Evolutionary conservation across 192 early-diverging fungal species (phyloP).

Genomic region (Haplosporangium gracile): DNA sequence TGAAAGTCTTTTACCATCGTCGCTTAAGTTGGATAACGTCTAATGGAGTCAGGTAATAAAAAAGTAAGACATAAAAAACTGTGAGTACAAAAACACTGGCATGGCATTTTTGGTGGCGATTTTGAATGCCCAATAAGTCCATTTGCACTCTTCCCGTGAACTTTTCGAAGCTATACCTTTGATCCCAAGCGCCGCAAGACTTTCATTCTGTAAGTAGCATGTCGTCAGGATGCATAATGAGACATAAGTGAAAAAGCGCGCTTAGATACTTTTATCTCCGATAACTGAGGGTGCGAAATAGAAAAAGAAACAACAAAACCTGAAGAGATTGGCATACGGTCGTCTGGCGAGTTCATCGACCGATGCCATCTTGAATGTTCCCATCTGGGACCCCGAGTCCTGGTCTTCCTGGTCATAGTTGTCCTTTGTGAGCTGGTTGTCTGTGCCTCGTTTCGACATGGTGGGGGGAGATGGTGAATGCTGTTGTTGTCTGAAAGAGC

Average conservation of each 20-base stretch:
- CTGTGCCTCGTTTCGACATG: slow-evolving; percentile 49
- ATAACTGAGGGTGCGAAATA: no score
- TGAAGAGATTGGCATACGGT: slow-evolving; percentile 21
- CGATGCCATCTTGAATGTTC: slow-evolving; percentile 22
- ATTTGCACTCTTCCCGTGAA: not conserved
- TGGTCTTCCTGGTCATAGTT: slow-evolving; percentile 25
- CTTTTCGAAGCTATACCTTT: slow-evolving; percentile 16
- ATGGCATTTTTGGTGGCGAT: not conserved
- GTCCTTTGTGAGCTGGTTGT: slow-evolving; percentile 39
- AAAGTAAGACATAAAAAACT: not conserved
- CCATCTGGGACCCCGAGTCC: slow-evolving; percentile 11
- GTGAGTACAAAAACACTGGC: not conserved
- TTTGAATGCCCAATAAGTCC: not conserved
- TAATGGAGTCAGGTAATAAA: slow-evolving; percentile 8
- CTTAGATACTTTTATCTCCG: no score
- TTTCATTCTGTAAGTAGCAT: slow-evolving; percentile 13
- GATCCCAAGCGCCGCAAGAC: slow-evolving; percentile 26
- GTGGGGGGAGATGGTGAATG: not conserved
- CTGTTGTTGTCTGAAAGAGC: not conserved
- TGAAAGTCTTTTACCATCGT: slow-evolving; percentile 22
- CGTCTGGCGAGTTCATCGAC: slow-evolving; percentile 32
- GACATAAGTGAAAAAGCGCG: not conserved
- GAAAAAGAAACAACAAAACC: not conserved
- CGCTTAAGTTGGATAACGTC: slow-evolving; percentile 14
- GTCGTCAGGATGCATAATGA: no score